Evolutionary conservation across 208 protist species (phyloP).

Genomic region (Crithidia mellificae): DNA sequence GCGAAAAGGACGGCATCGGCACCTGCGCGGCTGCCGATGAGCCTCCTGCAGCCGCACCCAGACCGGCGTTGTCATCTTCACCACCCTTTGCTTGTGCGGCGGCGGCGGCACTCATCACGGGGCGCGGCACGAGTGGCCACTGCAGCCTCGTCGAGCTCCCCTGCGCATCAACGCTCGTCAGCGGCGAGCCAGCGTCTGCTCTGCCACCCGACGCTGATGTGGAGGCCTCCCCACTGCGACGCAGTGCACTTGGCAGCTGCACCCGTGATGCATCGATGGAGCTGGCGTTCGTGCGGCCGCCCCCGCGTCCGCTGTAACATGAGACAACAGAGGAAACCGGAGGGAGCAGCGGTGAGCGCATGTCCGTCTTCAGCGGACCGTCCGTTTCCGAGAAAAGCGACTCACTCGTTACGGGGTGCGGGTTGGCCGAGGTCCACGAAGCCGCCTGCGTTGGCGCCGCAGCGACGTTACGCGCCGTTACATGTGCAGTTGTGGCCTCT

Average conservation of each 20-base stretch:
- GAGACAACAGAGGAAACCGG: not conserved
- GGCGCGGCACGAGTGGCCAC: not conserved
- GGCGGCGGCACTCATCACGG: not conserved
- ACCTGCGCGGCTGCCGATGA: not conserved
- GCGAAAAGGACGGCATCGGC: conserved; percentile 8
- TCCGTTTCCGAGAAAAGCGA: not conserved
- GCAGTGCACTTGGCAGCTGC: not conserved
- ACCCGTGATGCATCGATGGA: conserved; percentile 5
- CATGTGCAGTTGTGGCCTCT: not conserved
- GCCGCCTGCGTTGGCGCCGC: too few species aligned
- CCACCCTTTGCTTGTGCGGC: too few species aligned
- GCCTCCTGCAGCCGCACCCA: too few species aligned
- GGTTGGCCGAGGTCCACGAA: not conserved
- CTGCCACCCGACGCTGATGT: not conserved
- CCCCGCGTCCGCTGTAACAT: not conserved
- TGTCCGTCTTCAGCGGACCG: not conserved
- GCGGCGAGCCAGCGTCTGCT: too few species aligned
- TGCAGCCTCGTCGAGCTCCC: not conserved
- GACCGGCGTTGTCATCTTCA: too few species aligned
- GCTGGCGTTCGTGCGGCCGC: not conserved
- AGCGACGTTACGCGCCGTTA: too few species aligned
- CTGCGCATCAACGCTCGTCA: not conserved
- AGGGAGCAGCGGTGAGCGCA: conserved; percentile 7
- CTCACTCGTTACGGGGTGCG: not conserved
- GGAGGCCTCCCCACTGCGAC: not conserved